A percentile compares a stretch with the other conserved stretches of the same genome.
phyloP scores from a whole-genome alignment of 2,329 filamentous ascomycete species.

The Alternaria ethzedia region DNA sequence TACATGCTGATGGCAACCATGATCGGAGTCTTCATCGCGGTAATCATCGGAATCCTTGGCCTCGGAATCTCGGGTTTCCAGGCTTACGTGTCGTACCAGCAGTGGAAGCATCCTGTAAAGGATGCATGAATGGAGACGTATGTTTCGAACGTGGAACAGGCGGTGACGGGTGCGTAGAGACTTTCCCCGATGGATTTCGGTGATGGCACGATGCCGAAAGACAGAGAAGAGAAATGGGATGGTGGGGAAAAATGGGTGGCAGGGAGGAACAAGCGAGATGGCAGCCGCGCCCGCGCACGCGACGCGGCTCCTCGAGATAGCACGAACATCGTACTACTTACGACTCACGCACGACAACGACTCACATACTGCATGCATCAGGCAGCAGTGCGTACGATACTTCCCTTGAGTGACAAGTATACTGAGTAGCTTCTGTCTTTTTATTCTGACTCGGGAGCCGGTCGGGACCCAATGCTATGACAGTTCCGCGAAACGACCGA shows the following conservation, averaged over 20 bases:
- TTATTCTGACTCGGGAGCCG: not conserved
- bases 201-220: not conserved
- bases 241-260: not conserved
- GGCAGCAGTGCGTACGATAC: not conserved
- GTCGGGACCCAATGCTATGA: not conserved
- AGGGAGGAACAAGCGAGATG: not conserved
- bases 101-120: slow-evolving; percentile 40
- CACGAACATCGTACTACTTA: not conserved
- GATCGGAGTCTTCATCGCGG: slow-evolving; percentile 36
- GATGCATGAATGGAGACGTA: not conserved
- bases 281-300: not conserved
- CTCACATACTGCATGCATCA: not conserved
- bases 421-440: not conserved
- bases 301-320: not conserved
- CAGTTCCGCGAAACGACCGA: not conserved
- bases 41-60: slow-evolving; percentile 32
- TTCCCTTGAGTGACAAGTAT: not conserved
- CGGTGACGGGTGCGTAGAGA: no score
- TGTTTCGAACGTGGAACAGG: not conserved
- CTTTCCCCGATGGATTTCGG: not conserved
- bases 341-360: not conserved
- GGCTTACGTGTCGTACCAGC: slow-evolving; percentile 41
- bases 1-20: slow-evolving; percentile 44
- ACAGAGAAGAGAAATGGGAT: not conserved
- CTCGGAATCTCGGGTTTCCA: slow-evolving; percentile 36